A percentile compares a stretch with the other conserved stretches of the same genome.
These are phyloP conservation scores for Apiospora phragmitis DNA, from an alignment of 2,329 filamentous ascomycete genomes.

Conservation along the genomic window DNA sequence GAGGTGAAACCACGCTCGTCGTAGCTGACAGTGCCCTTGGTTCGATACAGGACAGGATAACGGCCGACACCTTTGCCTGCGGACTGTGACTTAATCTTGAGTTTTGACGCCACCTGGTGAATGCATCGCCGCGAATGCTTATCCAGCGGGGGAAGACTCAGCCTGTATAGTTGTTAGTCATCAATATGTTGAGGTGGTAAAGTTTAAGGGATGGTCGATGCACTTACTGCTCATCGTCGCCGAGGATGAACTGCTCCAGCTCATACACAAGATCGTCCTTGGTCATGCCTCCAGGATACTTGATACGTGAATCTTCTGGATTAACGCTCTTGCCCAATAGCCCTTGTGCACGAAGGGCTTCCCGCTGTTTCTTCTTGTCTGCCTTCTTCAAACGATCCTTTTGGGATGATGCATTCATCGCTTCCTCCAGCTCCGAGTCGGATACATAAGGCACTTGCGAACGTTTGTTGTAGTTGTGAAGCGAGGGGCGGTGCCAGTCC, in stretches of 20 bases:
- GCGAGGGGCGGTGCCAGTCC: slow-evolving; percentile 73
- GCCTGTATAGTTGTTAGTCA: slow-evolving; percentile 41
- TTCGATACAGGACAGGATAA: slow-evolving; percentile 77
- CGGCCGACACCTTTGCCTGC: slow-evolving; percentile 71
- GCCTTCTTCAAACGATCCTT: slow-evolving; percentile 73
- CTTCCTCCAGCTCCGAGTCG: slow-evolving; percentile 66
- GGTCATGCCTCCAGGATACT: slow-evolving; percentile 72
- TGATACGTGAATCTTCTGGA: slow-evolving; percentile 62
- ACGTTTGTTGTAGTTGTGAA: slow-evolving; percentile 56
- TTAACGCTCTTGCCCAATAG: slow-evolving; percentile 61
- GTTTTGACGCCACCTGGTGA: slow-evolving; percentile 73
- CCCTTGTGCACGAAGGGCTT: slow-evolving; percentile 66
- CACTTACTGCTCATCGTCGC: slow-evolving; percentile 62
- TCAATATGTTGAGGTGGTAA: slow-evolving; percentile 4
- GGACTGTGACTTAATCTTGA: slow-evolving; percentile 84
- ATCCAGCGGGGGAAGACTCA: slow-evolving; percentile 82
- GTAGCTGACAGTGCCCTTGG: slow-evolving; percentile 63
- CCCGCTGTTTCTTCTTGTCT: slow-evolving; percentile 67
- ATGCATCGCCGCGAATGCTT: slow-evolving; percentile 74
- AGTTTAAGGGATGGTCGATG: background rate
- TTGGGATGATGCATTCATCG: slow-evolving; percentile 60
- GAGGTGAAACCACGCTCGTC: slow-evolving; percentile 55
- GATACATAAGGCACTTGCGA: slow-evolving; percentile 54
- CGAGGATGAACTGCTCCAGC: slow-evolving; percentile 69
- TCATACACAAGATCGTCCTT: slow-evolving; percentile 72